phyloP scores from a whole-genome alignment of 495 filamentous ascomycete species.

The Chaetomidium leptoderma region DNA sequence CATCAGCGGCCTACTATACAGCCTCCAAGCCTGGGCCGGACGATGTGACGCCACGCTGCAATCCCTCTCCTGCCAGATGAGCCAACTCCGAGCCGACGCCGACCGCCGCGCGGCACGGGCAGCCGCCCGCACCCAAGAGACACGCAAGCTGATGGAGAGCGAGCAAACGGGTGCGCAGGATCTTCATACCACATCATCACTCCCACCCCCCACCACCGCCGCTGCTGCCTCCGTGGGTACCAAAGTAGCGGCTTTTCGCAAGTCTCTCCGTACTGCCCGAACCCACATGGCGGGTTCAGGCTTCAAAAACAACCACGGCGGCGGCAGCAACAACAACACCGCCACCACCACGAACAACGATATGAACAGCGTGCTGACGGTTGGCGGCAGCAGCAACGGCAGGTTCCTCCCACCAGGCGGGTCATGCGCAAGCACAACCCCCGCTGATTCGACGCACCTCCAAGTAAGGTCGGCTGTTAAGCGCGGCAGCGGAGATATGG shows the following conservation, averaged over 20 bases:
- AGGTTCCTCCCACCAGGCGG: background rate
- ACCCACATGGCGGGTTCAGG: background rate
- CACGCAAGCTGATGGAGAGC: conserved; percentile 46
- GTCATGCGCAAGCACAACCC: background rate
- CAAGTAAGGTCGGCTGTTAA: conserved; percentile 27
- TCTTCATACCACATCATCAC: background rate
- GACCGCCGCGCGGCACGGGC: conserved; percentile 51
- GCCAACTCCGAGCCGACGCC: conserved; percentile 51
- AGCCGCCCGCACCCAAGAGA: conserved; percentile 41
- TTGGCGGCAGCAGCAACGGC: conserved; percentile 20
- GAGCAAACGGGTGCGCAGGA: conserved; percentile 36
- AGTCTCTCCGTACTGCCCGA: background rate
- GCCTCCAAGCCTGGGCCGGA: conserved; percentile 67
- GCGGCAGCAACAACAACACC: conserved; percentile 9
- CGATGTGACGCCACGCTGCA: conserved; percentile 71
- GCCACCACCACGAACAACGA: background rate
- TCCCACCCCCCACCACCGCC: background rate
- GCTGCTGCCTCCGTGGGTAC: background rate
- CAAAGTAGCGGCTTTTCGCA: background rate
- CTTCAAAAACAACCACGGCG: conserved; percentile 20
- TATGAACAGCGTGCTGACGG: conserved; percentile 26
- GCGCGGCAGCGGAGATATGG: conserved; percentile 43
- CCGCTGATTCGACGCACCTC: conserved; percentile 15
- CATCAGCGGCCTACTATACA: conserved; percentile 59
- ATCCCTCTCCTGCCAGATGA: conserved; percentile 70